Conservation (phyloP, 78 protist genomes). For the Guillardia theta region DNA sequence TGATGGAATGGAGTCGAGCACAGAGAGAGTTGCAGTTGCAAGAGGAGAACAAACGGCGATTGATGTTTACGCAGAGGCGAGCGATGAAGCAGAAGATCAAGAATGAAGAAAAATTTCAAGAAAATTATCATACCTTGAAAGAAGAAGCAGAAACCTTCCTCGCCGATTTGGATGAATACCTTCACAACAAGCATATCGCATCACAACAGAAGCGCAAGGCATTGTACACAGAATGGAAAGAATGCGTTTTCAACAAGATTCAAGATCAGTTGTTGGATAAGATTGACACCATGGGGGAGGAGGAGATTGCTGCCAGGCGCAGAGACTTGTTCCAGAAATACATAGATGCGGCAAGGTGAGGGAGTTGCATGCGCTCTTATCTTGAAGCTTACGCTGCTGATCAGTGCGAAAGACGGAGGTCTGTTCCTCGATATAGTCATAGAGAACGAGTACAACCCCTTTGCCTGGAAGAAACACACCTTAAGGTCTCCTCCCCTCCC, state of each 20-base stretch:
- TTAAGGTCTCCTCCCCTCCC: not conserved
- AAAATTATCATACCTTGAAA: not conserved
- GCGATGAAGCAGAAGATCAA: not conserved
- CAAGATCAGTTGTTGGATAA: not conserved
- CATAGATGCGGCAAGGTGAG: not conserved
- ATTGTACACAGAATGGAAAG: not conserved
- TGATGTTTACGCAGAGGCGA: no score
- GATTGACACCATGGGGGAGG: not conserved
- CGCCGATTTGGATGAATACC: not conserved
- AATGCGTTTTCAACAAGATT: not conserved
- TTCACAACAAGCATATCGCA: not conserved
- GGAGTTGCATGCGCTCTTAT: no score
- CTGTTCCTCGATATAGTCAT: not conserved
- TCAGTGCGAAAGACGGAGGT: not conserved
- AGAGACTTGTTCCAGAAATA: slow-evolving; percentile 4
- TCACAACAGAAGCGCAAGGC: not conserved
- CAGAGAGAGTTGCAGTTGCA: no score
- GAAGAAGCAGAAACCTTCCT: not conserved
- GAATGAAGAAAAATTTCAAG: not conserved
- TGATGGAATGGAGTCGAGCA: no score
- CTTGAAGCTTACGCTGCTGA: no score
- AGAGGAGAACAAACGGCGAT: no score
- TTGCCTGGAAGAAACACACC: not conserved
- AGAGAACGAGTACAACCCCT: slow-evolving; percentile 1
- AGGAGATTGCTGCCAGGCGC: not conserved